Base-by-base conservation (phyloP, 352 stramenopile genomes). In the Pythium aphanidermatum region DNA sequence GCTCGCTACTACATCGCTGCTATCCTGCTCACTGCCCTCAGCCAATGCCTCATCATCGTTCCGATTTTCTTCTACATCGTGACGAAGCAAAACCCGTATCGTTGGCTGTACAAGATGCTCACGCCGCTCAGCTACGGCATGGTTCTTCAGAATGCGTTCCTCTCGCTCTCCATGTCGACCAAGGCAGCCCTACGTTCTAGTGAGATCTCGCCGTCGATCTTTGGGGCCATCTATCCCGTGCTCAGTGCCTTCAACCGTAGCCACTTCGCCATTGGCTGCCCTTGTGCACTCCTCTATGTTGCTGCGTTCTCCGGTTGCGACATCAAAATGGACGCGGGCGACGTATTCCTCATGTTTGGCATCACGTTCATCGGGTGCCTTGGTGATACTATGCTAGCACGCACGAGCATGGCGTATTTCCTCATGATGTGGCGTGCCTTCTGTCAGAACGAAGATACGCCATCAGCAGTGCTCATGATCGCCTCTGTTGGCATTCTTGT, bases 201-300 rank as follows among this genome's bases (percentile, higher is more conserved):
- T 12, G 69, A 82, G 35, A 60, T 86, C 12, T 62, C 66, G 10
- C 61, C 67, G 1, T 52, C 59, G 4, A 58, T 91, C 9, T 84
- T 83, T 33, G 68, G 70, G 6, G 72, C 62, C 4, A 46, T 86
- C n/a, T 82, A 84, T 28, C 74, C 78, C 4, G 37, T 83, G 14
- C 54, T 86, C 6, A 59, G 60, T 8, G 73, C 70, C 6, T 48
- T 78, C 46, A 81, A 86, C 52, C 68, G 67, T 17, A 63, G 63
- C 32, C 64, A 65, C 17, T 72, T 78, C 36, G 60, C 69, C 0
- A 29, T 85, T 3, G 58, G 55, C 9, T 40, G 79, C 7, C 75
- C 78, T 2, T 47, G 69, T n/a, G 60, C 55, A 2, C 23, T 88
- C 10, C 27, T 78, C 16, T 91, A 73, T 49, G 56, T 79, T 11